Base-by-base conservation (phyloP, 2,329 filamentous ascomycete species). In the Domatiomyces catenatus region DNA sequence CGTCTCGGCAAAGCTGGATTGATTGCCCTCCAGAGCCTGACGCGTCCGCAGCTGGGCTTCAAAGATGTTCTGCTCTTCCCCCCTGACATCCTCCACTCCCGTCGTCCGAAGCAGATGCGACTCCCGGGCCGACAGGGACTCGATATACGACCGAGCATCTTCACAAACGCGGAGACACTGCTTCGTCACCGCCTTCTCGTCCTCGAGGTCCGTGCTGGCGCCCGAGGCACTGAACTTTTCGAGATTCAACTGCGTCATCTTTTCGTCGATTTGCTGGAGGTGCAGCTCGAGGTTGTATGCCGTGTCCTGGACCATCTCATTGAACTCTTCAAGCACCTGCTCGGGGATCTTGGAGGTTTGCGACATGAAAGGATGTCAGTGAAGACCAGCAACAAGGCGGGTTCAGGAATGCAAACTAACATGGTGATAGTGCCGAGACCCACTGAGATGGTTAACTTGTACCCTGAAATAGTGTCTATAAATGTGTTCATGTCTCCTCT, bases 151-250 rank as follows among this genome's bases (percentile, higher is more conserved):
- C 48, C 51, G 62, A 8, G 67, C 65, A 51, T 65, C 58, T 62
- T 69, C 59, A 54, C 66, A 70, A 47, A 69, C 64, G 28, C 58
- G 61, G 55, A 70, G 63, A 52, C 66, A 70, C 56, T 67, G 64
- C 49, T 62, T 52, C 46, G 64, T 68, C 48, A 69, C 63, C 32
- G 52, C 62, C 60, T 57, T 62, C 54, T 70, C 64, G 50, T 69
- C 63, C 28, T 62, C 51, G 28, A 69, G 59, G 50, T 69, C 59
- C 43, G 63, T 58, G 42, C 48, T 57, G 51, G 51, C 54, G 24
- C 56, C 54, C 44, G 56, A 55, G 47, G 52, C 39, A 42, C 49
- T 50, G 5, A 45, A 52, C 19, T 56, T 58, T 56, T 59, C 54
- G 20, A 42, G 19, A 44, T 52, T 45, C 28, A 61, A 28, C 28